Conservation (phyloP, 2,329 filamentous ascomycete species). For the Penicillium oxalicum region DNA sequence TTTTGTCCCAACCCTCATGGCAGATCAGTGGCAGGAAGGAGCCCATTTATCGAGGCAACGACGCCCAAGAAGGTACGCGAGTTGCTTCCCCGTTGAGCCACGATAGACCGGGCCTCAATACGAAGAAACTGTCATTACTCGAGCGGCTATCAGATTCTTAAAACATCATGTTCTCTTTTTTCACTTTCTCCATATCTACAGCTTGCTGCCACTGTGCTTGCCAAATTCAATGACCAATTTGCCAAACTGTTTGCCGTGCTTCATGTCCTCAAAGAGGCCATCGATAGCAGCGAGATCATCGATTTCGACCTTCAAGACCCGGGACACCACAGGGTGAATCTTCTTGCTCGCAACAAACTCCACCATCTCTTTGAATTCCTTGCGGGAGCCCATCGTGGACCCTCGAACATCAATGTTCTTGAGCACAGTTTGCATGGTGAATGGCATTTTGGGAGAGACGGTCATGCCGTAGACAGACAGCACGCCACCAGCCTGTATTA, state of each 20-base stretch:
- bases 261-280: slow-evolving; percentile 80
- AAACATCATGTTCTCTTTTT: not conserved
- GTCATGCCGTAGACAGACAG: slow-evolving; percentile 92
- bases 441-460: slow-evolving; percentile 74
- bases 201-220: slow-evolving; percentile 33
- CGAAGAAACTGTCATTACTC: no score
- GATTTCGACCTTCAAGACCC: slow-evolving; percentile 61
- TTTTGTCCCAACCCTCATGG: no score
- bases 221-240: slow-evolving; percentile 77
- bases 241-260: slow-evolving; percentile 77
- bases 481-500: slow-evolving; percentile 62
- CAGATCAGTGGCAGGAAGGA: no score
- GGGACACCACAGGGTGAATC: slow-evolving; percentile 71
- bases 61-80: no score
- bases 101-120: no score
- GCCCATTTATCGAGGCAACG: no score
- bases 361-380: slow-evolving; percentile 89
- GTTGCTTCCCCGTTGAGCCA: no score
- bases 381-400: slow-evolving; percentile 82
- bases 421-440: slow-evolving; percentile 74
- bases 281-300: slow-evolving; percentile 75
- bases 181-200: slow-evolving; percentile 21
- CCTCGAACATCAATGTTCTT: slow-evolving; percentile 84
- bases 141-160: not conserved
- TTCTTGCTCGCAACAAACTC: slow-evolving; percentile 68